Evolutionary conservation across 768 basidiomycete genomes (phyloP).

Genomic region (Cyclocybe cylindracea): DNA sequence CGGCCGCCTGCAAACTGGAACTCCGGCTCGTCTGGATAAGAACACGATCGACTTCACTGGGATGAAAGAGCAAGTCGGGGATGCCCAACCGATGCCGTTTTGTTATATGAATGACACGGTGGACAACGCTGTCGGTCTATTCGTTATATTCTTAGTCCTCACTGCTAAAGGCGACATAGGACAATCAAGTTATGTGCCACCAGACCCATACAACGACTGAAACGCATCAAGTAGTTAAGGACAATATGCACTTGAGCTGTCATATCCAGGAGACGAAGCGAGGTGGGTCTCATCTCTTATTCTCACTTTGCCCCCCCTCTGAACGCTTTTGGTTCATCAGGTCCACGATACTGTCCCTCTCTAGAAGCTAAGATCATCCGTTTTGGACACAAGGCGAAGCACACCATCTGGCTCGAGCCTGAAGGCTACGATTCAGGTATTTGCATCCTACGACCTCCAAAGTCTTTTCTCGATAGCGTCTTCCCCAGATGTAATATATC

Average conservation of each 20-base stretch:
- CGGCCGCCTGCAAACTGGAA: constrained; percentile 83
- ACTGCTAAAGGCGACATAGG: constrained; percentile 36
- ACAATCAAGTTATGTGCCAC: constrained; percentile 73
- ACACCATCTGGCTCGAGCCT: constrained; percentile 88
- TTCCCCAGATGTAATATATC: constrained; percentile 76
- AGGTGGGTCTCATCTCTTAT: constrained; percentile 38
- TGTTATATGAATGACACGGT: constrained; percentile 72
- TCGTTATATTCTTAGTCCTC: neutral
- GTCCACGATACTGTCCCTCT: constrained; percentile 90
- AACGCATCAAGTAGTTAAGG: constrained; percentile 76
- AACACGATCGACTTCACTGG: constrained; percentile 69
- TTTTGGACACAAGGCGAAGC: constrained; percentile 69
- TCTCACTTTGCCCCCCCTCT: neutral
- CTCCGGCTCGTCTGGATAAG: constrained; percentile 77
- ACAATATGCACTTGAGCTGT: constrained; percentile 75
- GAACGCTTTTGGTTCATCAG: constrained; percentile 34
- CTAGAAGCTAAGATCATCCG: constrained; percentile 85
- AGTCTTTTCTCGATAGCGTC: neutral
- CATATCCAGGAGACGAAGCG: constrained; percentile 91
- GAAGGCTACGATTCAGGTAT: constrained; percentile 88
- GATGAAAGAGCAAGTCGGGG: constrained; percentile 67
- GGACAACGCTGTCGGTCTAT: constrained; percentile 62
- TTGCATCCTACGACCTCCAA: too few species aligned
- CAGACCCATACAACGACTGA: constrained; percentile 69
- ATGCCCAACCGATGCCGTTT: constrained; percentile 67